Base-by-base conservation (phyloP, 805 yeast species). In the Pichia manshurica region DNA sequence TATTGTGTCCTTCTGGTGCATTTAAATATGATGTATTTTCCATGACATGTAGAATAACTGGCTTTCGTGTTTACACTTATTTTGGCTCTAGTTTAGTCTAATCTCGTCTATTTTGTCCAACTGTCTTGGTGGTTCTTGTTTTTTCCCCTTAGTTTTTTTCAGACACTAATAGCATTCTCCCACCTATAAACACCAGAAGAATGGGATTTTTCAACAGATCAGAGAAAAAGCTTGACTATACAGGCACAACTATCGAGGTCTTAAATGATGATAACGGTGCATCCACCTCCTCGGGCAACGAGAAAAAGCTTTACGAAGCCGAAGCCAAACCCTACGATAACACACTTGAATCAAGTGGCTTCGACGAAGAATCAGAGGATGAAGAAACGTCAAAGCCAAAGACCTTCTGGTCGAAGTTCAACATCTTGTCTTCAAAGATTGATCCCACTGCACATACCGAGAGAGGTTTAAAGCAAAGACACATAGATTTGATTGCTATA, bases 401-500 rank as follows among this genome's bases (percentile, higher is more conserved):
- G 13, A 29, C 32, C 9, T 29, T 13, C 13, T 29, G 32, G 13
- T 19, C 36, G 12, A 33, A 33, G n/a, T 47, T 37, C 38, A 6
- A 10, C n/a, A 47, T 22, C 25, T 32, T 42, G 5, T 42, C 36
- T 15, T 9, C 32, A 6, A 19, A 32, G 13, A 6, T 37, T 20
- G 48, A 45, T 13, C 8, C 10, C 16, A 15, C 19, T 19, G 45
- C 48, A 4, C 45, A 37, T 15, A 50, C 53, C 1, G 69, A 69
- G 28, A 64, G 91, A 40, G 71, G 72, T 25, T 68, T 85, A 47
- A 67, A 72, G 51, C 78, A 81, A 45, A 70, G 95, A 49, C 96
- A 88, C 66, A 80, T 87, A 22, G 88, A 85, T 58, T 71, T 87
- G 45, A 80, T 87, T 51, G 84, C 87, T 12, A 81, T 87, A 21